Evolutionary conservation across 768 basidiomycete species (phyloP).

Genomic region (Trametes coccinea): DNA sequence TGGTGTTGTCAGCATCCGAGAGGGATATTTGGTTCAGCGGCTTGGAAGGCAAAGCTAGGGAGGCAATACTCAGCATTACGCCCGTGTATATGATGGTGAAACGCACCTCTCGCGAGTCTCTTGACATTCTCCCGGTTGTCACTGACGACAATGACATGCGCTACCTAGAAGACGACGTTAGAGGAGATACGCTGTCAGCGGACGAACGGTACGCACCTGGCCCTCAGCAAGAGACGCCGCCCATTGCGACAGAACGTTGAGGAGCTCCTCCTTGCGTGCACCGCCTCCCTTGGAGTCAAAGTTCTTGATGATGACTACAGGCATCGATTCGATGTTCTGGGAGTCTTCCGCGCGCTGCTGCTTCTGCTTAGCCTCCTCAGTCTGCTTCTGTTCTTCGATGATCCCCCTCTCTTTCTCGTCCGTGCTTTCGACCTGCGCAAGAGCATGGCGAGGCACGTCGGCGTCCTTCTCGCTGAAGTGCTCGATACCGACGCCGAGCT

Average conservation of each 20-base stretch:
- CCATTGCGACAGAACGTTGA: slow-evolving; percentile 81
- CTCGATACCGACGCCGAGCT: slow-evolving; percentile 85
- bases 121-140: slow-evolving; percentile 90
- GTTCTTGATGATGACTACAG: slow-evolving; percentile 85
- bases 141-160: slow-evolving; percentile 89
- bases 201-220: slow-evolving; percentile 45
- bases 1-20: slow-evolving; percentile 81
- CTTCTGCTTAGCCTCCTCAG: slow-evolving; percentile 34
- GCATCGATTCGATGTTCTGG: slow-evolving; percentile 61
- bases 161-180: slow-evolving; percentile 50
- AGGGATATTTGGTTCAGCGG: slow-evolving; percentile 78
- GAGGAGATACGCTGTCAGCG: too few relatives aligned
- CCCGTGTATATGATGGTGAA: background rate
- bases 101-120: slow-evolving; percentile 73
- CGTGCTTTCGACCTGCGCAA: background rate
- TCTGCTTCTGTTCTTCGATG: slow-evolving; percentile 31
- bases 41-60: slow-evolving; percentile 76
- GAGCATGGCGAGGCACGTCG: slow-evolving; percentile 13
- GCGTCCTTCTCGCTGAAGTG: slow-evolving; percentile 41
- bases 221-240: slow-evolving; percentile 79
- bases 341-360: slow-evolving; percentile 43
- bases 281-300: slow-evolving; percentile 60
- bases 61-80: background rate
- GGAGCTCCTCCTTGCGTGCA: slow-evolving; percentile 64
- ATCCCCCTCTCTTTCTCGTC: slow-evolving; percentile 22